Evolutionary conservation across 2,329 filamentous ascomycete species (phyloP).

Genomic region (Penicillium crustosum): DNA sequence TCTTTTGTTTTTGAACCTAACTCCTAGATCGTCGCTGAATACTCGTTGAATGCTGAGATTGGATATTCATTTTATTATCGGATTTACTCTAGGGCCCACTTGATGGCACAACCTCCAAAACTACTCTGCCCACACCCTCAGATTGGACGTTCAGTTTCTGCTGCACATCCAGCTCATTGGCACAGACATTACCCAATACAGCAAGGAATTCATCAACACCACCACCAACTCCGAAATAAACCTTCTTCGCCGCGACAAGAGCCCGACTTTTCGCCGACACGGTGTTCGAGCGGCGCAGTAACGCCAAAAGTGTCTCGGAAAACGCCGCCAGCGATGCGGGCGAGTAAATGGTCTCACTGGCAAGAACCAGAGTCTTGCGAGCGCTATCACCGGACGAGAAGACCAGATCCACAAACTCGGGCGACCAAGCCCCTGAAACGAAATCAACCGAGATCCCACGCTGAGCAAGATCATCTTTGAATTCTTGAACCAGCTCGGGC

Average conservation of each 20-base stretch:
- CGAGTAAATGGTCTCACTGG: conserved; percentile 65
- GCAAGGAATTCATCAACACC: conserved; percentile 60
- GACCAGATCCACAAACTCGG: conserved; percentile 47
- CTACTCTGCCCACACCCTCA: conserved; percentile 46
- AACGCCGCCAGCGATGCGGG: conserved; percentile 56
- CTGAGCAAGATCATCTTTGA: conserved; percentile 44
- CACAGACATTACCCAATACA: conserved; percentile 31
- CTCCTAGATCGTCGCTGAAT: background rate
- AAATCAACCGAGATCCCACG: conserved; percentile 53
- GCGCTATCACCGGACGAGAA: conserved; percentile 35
- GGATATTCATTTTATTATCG: background rate
- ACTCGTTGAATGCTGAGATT: background rate
- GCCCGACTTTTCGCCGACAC: conserved; percentile 42
- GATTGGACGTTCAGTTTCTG: conserved; percentile 41
- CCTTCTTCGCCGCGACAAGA: conserved; percentile 62
- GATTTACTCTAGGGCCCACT: background rate
- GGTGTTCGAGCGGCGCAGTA: conserved; percentile 47
- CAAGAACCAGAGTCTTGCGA: conserved; percentile 54
- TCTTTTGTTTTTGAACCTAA: conserved; percentile 22
- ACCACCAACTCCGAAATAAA: conserved; percentile 67
- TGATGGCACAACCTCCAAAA: conserved; percentile 38
- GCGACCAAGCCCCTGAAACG: conserved; percentile 61
- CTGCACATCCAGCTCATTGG: conserved; percentile 29
- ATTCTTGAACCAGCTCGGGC: conserved; percentile 47
- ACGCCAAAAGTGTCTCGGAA: conserved; percentile 52